Percentiles rank a stretch among this genome's conserved stretches.
Conservation (phyloP, 306 rosid species). For the Quercus glauca region DNA sequence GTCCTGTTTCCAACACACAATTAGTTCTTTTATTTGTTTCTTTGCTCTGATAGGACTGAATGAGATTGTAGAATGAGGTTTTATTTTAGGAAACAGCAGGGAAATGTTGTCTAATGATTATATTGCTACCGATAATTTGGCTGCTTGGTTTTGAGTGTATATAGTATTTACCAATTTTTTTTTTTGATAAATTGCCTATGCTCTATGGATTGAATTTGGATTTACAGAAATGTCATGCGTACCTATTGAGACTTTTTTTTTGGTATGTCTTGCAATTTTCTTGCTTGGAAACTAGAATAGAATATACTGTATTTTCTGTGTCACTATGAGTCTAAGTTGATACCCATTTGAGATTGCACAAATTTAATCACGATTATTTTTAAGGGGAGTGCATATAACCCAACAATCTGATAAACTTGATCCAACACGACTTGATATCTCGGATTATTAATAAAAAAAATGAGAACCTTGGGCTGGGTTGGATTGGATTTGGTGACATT, state of each 20-base stretch:
- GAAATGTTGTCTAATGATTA: not conserved
- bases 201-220: not conserved
- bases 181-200: not conserved
- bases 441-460: too few relatives aligned
- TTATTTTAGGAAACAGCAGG: not conserved
- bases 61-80: not conserved
- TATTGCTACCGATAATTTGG: too few relatives aligned
- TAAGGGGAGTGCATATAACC: too few relatives aligned
- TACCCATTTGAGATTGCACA: not conserved
- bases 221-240: not conserved
- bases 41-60: not conserved
- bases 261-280: not conserved
- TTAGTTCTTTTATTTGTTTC: not conserved
- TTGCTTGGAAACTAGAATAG: not conserved
- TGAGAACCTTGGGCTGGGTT: too few relatives aligned
- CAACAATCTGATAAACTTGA: too few relatives aligned
- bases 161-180: too few relatives aligned
- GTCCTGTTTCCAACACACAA: not conserved
- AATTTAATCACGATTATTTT: conserved; percentile 2
- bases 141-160: not conserved
- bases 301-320: not conserved
- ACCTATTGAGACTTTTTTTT: not conserved
- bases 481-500: too few relatives aligned
- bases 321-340: not conserved
- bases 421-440: too few relatives aligned